phyloP scores from a whole-genome alignment of 169 alveolate genomes.

The Perkinsus chesapeaki region DNA sequence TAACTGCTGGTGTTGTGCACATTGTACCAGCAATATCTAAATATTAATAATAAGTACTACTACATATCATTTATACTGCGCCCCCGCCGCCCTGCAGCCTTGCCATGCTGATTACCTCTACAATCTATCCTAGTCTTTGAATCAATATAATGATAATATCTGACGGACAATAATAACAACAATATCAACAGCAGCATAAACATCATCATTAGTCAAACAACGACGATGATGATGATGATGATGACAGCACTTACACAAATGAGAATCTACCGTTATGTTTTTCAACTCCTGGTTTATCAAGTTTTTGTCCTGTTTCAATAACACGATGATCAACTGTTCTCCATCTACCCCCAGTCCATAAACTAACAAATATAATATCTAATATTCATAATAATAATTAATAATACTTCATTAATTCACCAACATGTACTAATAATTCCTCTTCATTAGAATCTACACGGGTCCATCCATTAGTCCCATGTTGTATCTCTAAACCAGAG shows the following conservation, averaged over 20 bases:
- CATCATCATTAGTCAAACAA: too few species aligned
- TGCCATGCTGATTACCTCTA: not conserved
- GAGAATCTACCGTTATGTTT: not conserved
- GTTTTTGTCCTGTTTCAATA: not conserved
- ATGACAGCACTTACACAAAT: not conserved
- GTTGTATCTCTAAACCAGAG: not conserved
- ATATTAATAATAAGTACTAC: too few species aligned
- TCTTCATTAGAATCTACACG: not conserved
- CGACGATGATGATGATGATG: not conserved
- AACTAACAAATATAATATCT: not conserved
- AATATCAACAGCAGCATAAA: too few species aligned
- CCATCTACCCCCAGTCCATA: not conserved
- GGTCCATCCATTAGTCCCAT: not conserved
- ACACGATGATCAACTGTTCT: not conserved
- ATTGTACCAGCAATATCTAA: not conserved
- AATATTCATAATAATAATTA: not conserved
- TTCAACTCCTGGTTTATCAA: not conserved
- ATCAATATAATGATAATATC: not conserved
- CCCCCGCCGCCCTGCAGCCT: not conserved
- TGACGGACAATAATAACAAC: too few species aligned
- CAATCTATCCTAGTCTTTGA: not conserved
- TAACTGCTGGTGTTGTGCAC: not conserved
- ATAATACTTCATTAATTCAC: not conserved
- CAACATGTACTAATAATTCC: not conserved
- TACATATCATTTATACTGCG: too few species aligned